These are phyloP conservation scores for Leptosphaerulina australis DNA, from an alignment of 2,329 filamentous ascomycete species.

Conservation along the genomic window DNA sequence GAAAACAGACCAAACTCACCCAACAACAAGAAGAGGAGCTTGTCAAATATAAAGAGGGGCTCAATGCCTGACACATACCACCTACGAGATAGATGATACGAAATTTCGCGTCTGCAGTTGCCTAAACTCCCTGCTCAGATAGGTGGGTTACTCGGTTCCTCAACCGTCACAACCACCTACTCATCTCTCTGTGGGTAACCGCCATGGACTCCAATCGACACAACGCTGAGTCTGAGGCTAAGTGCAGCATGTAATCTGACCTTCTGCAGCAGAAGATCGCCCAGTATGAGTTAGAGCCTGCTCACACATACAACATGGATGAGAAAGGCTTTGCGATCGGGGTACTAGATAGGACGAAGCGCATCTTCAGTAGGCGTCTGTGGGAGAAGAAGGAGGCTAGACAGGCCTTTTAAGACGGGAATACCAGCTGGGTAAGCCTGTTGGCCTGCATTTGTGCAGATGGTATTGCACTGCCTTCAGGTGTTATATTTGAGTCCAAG, in stretches of 20 bases:
- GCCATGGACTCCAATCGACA: neutral
- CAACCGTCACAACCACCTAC: neutral
- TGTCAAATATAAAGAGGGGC: neutral
- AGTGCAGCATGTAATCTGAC: neutral
- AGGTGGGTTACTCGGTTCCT: neutral
- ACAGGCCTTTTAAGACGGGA: neutral
- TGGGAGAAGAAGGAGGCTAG: neutral
- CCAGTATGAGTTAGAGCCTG: constrained; percentile 2
- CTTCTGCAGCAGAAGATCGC: neutral
- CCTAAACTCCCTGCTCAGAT: neutral
- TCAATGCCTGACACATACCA: neutral
- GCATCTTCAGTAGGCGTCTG: constrained; percentile 4
- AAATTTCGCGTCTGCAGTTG: neutral
- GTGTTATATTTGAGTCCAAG: constrained; percentile 2
- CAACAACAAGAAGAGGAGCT: neutral
- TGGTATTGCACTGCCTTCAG: neutral
- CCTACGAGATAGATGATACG: neutral
- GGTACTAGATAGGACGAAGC: constrained; percentile 5
- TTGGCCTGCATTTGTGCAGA: neutral
- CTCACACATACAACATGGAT: constrained; percentile 12
- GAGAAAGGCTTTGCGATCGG: neutral
- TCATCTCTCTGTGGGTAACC: neutral
- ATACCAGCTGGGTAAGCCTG: neutral
- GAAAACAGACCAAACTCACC: neutral
- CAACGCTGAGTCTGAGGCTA: neutral